Conservation (phyloP, 2,329 filamentous ascomycete genomes). For the Domatiomyces catenatus region DNA sequence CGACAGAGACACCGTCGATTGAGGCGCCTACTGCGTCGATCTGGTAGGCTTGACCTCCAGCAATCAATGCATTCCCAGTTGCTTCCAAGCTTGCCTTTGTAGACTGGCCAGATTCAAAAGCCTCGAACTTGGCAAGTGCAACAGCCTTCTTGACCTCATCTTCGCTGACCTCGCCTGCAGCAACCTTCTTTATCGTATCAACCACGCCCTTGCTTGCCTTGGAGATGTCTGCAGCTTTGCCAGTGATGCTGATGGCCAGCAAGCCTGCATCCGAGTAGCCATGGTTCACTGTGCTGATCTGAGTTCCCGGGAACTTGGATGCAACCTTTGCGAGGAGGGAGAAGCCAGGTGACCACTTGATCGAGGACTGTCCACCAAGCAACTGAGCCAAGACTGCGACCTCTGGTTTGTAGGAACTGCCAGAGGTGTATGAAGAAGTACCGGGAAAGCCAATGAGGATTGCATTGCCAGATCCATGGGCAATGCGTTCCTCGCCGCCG, state of each 20-base stretch:
- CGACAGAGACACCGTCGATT: conserved; percentile 65
- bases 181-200: conserved; percentile 67
- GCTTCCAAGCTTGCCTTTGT: conserved; percentile 63
- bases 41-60: conserved; percentile 69
- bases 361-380: conserved; percentile 73
- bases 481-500: conserved; percentile 83
- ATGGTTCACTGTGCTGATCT: conserved; percentile 58
- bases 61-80: conserved; percentile 70
- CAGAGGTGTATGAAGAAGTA: conserved; percentile 54
- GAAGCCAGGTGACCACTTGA: conserved; percentile 95
- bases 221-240: conserved; percentile 56
- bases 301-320: conserved; percentile 48
- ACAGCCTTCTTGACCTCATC: conserved; percentile 87
- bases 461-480: conserved; percentile 62
- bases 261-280: conserved; percentile 92
- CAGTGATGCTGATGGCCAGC: conserved; percentile 65
- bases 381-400: conserved; percentile 73
- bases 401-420: conserved; percentile 71
- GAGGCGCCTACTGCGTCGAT: conserved; percentile 63
- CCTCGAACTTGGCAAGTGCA: conserved; percentile 83
- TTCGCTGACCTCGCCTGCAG: conserved; percentile 57
- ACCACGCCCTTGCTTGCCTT: conserved; percentile 61
- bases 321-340: conserved; percentile 72
- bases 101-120: conserved; percentile 67
- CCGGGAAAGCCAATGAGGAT: conserved; percentile 87